Percentiles rank a stretch among this genome's conserved stretches.
These are phyloP conservation scores for Apostasia shenzhenica DNA, from an alignment of 106 monocot species.

Conservation along the genomic window DNA sequence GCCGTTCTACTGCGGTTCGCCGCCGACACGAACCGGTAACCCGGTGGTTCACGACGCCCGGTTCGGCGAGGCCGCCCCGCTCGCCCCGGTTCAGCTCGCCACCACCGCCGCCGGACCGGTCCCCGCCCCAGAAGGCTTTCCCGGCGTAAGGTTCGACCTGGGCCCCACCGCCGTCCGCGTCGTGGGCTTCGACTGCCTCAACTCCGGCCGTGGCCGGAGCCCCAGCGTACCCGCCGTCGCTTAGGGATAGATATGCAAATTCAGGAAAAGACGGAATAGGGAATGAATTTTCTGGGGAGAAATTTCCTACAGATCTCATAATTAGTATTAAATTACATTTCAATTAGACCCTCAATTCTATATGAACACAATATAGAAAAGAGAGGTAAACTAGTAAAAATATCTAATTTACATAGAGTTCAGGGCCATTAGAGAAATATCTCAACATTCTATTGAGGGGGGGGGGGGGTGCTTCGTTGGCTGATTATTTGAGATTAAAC, in stretches of 20 bases:
- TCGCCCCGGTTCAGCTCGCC: background rate
- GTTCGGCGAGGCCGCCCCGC: slow-evolving; percentile 32
- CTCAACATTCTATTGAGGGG: no score
- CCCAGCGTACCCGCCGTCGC: slow-evolving; percentile 33
- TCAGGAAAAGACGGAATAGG: no score
- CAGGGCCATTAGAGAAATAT: no score
- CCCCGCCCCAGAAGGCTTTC: background rate
- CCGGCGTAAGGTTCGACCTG: slow-evolving; percentile 10
- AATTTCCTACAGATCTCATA: background rate
- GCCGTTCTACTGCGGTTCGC: slow-evolving; percentile 60
- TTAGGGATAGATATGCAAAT: background rate
- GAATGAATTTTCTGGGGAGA: no score
- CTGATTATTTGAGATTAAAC: no score
- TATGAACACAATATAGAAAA: background rate
- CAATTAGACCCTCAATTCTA: background rate
- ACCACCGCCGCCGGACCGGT: slow-evolving; percentile 1
- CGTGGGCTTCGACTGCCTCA: slow-evolving; percentile 51
- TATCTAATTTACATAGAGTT: no score
- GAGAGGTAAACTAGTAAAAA: background rate
- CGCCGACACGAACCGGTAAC: slow-evolving; percentile 47
- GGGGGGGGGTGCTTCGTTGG: no score
- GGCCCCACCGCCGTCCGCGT: slow-evolving; percentile 25
- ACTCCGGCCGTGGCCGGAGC: slow-evolving; percentile 15
- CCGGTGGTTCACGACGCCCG: slow-evolving; percentile 55
- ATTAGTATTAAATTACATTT: background rate